phyloP scores from a whole-genome alignment of 371 early-diverging fungal species.

The Actinomucor elegans region DNA sequence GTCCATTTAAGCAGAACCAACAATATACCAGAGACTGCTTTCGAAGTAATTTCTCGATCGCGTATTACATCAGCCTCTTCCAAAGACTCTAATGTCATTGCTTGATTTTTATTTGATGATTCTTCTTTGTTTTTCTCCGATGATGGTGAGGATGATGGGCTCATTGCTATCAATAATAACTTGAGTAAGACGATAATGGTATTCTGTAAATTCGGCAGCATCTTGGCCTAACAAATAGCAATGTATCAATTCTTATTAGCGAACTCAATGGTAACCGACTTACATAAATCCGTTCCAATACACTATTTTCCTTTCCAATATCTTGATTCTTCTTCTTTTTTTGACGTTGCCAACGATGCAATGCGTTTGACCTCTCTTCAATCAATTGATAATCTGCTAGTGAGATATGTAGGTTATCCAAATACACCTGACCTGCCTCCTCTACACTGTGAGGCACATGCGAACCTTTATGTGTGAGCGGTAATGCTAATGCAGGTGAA shows the following conservation, averaged over 20 bases:
- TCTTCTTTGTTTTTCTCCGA: background rate
- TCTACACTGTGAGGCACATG: constrained; percentile 53
- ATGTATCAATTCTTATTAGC: too few relatives aligned
- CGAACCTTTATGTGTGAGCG: background rate
- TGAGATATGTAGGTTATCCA: constrained; percentile 59
- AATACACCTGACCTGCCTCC: constrained; percentile 64
- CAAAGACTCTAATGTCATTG: constrained; percentile 11
- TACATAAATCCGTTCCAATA: too few relatives aligned
- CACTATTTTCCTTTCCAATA: too few relatives aligned
- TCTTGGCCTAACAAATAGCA: constrained; percentile 18
- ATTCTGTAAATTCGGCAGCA: constrained; percentile 45
- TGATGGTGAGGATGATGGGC: too few relatives aligned
- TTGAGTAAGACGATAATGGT: constrained; percentile 48
- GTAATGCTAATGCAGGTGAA: constrained; percentile 2
- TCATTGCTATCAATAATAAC: constrained; percentile 21
- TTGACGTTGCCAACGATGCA: constrained; percentile 34
- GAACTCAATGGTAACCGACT: too few relatives aligned
- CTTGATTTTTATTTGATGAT: background rate
- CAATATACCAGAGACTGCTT: constrained; percentile 72
- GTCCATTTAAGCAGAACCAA: constrained; percentile 65
- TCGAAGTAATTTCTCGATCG: constrained; percentile 77
- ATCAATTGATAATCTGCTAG: constrained; percentile 61
- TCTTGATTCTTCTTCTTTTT: too few relatives aligned
- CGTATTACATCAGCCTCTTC: constrained; percentile 52
- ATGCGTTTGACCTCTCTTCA: constrained; percentile 44